These are phyloP conservation scores for Glonium stellatum DNA, from an alignment of 495 filamentous ascomycete genomes.

Conservation along the genomic window DNA sequence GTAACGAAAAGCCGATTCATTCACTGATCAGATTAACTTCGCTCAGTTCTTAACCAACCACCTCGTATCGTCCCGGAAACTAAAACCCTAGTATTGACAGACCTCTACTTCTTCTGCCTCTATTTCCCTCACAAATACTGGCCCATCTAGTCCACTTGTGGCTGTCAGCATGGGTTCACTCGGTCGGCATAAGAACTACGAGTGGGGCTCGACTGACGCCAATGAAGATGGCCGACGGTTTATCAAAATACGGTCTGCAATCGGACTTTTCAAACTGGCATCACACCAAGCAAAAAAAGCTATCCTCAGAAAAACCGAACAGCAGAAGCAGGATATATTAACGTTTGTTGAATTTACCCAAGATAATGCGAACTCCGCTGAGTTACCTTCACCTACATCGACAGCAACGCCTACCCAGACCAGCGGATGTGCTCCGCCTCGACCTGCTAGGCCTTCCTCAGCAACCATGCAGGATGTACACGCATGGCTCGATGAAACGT, in stretches of 20 bases:
- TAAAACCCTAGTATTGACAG: no score
- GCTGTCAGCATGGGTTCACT: background rate
- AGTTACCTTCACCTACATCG: background rate
- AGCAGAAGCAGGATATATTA: background rate
- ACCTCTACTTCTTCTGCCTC: no score
- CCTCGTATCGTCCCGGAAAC: no score
- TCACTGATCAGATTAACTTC: no score
- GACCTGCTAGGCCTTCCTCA: constrained; percentile 19
- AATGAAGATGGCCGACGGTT: background rate
- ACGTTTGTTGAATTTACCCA: no score
- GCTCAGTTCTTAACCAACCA: no score
- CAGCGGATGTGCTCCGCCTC: constrained; percentile 4
- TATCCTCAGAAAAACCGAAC: background rate
- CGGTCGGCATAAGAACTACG: background rate
- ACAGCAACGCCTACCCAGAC: background rate
- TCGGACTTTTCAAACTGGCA: background rate
- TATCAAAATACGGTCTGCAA: background rate
- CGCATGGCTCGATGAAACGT: constrained; percentile 22
- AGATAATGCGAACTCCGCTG: no score
- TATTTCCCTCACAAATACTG: no score
- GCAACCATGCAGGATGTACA: constrained; percentile 22
- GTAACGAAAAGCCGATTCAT: no score
- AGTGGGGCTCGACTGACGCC: background rate
- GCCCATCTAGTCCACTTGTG: no score
- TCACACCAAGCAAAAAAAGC: background rate